Evolutionary conservation across 2,329 filamentous ascomycete genomes (phyloP).

Genomic region (Onygena corvina): DNA sequence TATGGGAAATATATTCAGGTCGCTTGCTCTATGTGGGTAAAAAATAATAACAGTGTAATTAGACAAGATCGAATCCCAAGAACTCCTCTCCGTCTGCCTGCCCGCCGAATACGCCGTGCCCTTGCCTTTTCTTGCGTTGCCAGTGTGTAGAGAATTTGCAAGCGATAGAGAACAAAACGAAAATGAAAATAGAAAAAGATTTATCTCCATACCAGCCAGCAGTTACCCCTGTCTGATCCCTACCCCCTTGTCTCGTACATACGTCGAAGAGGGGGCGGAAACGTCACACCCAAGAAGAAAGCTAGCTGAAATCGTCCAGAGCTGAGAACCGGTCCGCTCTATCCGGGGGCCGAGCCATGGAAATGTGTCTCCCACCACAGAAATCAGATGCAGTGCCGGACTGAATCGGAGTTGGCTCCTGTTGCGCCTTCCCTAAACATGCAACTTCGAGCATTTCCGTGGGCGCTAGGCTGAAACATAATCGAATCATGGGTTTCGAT

Average conservation of each 20-base stretch:
- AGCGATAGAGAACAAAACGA: not conserved
- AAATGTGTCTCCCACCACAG: not conserved
- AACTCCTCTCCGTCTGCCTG: not conserved
- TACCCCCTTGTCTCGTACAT: no score
- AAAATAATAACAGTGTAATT: not conserved
- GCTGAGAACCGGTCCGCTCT: not conserved
- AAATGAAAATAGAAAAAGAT: not conserved
- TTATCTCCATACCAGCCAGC: not conserved
- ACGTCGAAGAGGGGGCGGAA: constrained; percentile 1
- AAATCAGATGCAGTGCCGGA: not conserved
- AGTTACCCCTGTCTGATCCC: not conserved
- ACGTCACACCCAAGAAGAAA: not conserved
- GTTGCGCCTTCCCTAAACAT: not conserved
- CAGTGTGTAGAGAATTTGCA: not conserved
- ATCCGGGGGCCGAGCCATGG: not conserved
- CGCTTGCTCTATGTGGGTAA: not conserved
- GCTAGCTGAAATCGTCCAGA: not conserved
- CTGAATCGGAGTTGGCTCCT: not conserved
- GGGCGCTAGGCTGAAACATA: constrained; percentile 5
- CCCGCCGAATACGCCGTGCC: not conserved
- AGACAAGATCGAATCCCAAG: not conserved
- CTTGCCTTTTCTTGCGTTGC: not conserved
- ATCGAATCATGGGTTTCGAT: not conserved
- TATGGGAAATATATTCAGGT: not conserved
- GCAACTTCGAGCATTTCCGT: not conserved